These are phyloP conservation scores for Psilocybe cyanescens DNA, from an alignment of 768 basidiomycete species.

Conservation along the genomic window DNA sequence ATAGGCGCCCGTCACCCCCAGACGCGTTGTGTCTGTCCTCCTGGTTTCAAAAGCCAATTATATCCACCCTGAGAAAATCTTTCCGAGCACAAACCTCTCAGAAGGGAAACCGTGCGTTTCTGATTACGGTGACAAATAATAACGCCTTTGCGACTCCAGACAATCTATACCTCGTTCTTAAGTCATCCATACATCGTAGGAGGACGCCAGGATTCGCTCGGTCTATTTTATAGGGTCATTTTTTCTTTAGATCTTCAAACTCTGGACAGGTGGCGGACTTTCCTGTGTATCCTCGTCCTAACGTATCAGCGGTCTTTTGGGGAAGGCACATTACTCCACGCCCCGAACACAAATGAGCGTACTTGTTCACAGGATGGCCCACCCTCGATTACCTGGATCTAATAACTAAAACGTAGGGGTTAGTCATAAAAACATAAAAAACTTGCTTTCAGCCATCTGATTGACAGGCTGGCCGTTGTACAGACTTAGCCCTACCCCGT, in stretches of 20 bases:
- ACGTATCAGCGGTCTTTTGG: conserved; percentile 16
- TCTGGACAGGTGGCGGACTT: conserved; percentile 29
- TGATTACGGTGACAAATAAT: too few species aligned
- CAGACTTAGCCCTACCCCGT: conserved; percentile 28
- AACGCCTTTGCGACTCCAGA: too few species aligned
- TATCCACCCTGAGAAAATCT: too few species aligned
- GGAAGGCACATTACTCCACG: conserved; percentile 25
- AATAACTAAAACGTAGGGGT: conserved; percentile 33
- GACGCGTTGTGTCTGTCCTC: too few species aligned
- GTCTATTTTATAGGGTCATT: conserved; percentile 31
- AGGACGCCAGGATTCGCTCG: conserved; percentile 24
- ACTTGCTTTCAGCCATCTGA: conserved; percentile 23
- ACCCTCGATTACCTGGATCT: conserved; percentile 40
- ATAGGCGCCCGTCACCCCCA: too few species aligned
- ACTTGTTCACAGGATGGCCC: conserved; percentile 31
- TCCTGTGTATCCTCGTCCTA: conserved; percentile 28
- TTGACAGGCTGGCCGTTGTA: conserved; percentile 18
- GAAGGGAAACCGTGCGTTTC: too few species aligned
- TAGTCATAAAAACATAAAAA: conserved; percentile 28
- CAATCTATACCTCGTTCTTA: neutral
- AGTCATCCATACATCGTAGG: conserved; percentile 33
- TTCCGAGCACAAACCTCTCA: too few species aligned
- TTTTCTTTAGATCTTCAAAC: conserved; percentile 30
- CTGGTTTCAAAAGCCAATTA: too few species aligned
- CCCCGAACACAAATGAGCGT: conserved; percentile 34